phyloP scores from a whole-genome alignment of 2,329 filamentous ascomycete species.

The Amauroascus niger region DNA sequence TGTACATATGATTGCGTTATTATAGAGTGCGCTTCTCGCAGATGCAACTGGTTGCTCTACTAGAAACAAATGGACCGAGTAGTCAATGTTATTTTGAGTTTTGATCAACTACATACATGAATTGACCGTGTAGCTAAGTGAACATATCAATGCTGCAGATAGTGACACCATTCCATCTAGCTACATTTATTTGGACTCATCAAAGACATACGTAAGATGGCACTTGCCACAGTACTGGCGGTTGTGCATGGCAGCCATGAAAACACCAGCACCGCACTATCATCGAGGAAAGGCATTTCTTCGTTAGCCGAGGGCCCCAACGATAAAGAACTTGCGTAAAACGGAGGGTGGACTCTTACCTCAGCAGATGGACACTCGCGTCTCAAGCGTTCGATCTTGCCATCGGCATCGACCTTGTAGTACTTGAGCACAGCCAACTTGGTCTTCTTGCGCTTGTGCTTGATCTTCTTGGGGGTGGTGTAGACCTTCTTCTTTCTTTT shows the following conservation, averaged over 20 bases:
- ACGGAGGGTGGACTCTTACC: conserved; percentile 47
- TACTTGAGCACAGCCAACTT: conserved; percentile 99
- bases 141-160: neutral
- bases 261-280: conserved; percentile 98
- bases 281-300: conserved; percentile 16
- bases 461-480: conserved; percentile 99
- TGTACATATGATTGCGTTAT: neutral
- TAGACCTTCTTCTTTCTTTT: conserved; percentile 99
- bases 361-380: conserved; percentile 91
- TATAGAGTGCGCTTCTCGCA: neutral
- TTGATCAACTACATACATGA: neutral
- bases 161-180: neutral
- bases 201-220: conserved; percentile 63
- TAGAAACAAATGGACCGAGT: neutral
- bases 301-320: conserved; percentile 28
- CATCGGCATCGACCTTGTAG: conserved; percentile 99
- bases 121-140: neutral
- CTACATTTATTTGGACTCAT: conserved; percentile 47
- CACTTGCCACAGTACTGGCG: conserved; percentile 86
- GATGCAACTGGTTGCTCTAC: neutral
- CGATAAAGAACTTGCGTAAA: neutral
- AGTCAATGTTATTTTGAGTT: neutral
- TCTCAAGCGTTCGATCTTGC: conserved; percentile 98
- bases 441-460: conserved; percentile 99
- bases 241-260: conserved; percentile 99